A percentile compares a stretch with the other conserved stretches of the same genome.
Evolutionary conservation across 176 grass and related monocot species (phyloP).

Genomic region (Elymus sibiricus): DNA sequence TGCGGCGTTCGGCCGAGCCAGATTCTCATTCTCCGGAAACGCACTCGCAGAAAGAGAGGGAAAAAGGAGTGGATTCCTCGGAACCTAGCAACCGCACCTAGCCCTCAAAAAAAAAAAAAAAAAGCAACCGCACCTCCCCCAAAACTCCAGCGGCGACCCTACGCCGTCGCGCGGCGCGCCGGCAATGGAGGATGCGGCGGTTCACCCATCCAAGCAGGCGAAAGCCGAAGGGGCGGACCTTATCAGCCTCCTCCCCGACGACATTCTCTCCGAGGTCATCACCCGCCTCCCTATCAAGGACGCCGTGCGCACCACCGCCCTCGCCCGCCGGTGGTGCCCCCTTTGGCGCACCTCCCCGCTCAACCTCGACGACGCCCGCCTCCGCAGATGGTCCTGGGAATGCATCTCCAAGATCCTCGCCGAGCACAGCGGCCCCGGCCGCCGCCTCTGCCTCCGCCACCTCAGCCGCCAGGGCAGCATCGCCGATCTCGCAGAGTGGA

Average conservation of each 20-base stretch:
- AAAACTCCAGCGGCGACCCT: not conserved
- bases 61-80: not conserved
- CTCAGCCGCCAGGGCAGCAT: not conserved
- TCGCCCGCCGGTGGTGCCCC: constrained; percentile 10
- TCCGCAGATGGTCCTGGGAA: not conserved
- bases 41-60: too few species aligned
- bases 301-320: too few species aligned
- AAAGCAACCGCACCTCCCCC: not conserved
- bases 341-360: constrained; percentile 4
- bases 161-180: not conserved
- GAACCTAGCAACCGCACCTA: not conserved
- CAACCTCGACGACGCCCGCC: not conserved
- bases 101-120: too few species aligned
- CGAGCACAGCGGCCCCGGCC: not conserved
- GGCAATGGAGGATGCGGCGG: not conserved
- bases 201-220: not conserved
- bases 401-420: constrained; percentile 1
- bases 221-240: not conserved
- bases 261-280: not conserved
- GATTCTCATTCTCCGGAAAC: too few species aligned
- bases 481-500: not conserved
- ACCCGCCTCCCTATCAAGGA: not conserved
- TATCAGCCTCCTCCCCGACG: constrained; percentile 1
- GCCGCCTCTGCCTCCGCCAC: not conserved
- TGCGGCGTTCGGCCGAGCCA: too few species aligned